These are phyloP conservation scores for Toxicodendron radicans DNA, from an alignment of 345 rosid species.

Conservation along the genomic window DNA sequence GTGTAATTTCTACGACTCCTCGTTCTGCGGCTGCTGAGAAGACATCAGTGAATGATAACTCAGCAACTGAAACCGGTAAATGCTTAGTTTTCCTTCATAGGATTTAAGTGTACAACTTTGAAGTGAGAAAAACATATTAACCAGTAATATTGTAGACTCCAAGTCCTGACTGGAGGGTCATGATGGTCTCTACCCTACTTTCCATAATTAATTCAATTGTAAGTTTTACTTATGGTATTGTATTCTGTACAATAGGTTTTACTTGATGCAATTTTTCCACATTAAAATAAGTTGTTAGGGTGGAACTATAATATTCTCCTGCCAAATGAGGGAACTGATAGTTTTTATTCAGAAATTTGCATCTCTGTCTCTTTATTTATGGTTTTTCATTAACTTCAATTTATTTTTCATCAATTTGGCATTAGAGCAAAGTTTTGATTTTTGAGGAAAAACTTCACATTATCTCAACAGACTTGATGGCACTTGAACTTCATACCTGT, in stretches of 20 bases:
- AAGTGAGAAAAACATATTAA: too few relatives aligned
- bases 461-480: background rate
- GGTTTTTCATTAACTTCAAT: too few relatives aligned
- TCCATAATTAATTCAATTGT: background rate
- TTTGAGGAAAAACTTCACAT: background rate
- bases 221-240: background rate
- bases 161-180: background rate
- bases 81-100: slow-evolving; percentile 8
- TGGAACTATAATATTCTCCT: background rate
- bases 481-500: background rate
- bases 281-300: background rate
- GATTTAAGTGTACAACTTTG: background rate
- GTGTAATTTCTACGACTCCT: slow-evolving; percentile 45
- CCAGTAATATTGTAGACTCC: background rate
- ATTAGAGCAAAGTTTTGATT: background rate
- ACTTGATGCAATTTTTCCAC: background rate
- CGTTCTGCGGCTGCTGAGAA: slow-evolving; percentile 26
- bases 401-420: too few relatives aligned
- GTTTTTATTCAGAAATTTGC: too few relatives aligned
- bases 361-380: too few relatives aligned
- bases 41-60: slow-evolving; percentile 24
- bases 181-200: too few relatives aligned
- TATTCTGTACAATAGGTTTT: background rate
- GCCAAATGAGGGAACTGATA: too few relatives aligned
- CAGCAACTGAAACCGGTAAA: slow-evolving; percentile 35